These are phyloP conservation scores for Monsonia emarginata DNA, from an alignment of 441 rosid genomes.

Conservation along the genomic window DNA sequence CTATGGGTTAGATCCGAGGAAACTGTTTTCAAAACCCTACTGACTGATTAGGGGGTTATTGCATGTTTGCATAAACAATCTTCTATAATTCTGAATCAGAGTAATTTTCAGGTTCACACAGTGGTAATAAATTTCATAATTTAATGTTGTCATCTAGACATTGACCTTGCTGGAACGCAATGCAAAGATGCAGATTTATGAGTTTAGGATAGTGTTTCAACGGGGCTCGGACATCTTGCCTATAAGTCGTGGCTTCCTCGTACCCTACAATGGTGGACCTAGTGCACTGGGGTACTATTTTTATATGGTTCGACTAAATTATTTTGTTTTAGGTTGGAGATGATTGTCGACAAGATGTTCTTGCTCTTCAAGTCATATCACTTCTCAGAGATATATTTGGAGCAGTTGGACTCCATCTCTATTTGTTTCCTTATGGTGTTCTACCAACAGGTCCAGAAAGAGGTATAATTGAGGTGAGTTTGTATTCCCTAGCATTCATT, in stretches of 20 bases:
- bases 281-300: too few relatives aligned
- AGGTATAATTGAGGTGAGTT: conserved; percentile 87
- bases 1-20: not conserved
- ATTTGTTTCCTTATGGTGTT: conserved; percentile 94
- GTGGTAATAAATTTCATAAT: not conserved
- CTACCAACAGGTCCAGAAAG: conserved; percentile 94
- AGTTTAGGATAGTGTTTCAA: not conserved
- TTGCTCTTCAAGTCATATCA: conserved; percentile 94
- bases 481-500: not conserved
- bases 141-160: not conserved
- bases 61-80: not conserved
- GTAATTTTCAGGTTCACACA: not conserved
- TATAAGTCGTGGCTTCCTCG: too few relatives aligned
- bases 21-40: not conserved
- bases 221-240: too few relatives aligned
- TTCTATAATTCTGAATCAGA: not conserved
- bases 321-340: conserved; percentile 73
- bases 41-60: not conserved
- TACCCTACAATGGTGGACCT: too few relatives aligned
- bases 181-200: not conserved
- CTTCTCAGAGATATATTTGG: conserved; percentile 83
- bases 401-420: conserved; percentile 77
- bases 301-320: conserved; percentile 3
- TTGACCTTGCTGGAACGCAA: not conserved
- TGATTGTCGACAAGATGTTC: conserved; percentile 98